Evolutionary conservation across 305 asterid species (phyloP), one percentile per base, ranked within the genome.

Genomic region (Fraxinus baroniana): DNA sequence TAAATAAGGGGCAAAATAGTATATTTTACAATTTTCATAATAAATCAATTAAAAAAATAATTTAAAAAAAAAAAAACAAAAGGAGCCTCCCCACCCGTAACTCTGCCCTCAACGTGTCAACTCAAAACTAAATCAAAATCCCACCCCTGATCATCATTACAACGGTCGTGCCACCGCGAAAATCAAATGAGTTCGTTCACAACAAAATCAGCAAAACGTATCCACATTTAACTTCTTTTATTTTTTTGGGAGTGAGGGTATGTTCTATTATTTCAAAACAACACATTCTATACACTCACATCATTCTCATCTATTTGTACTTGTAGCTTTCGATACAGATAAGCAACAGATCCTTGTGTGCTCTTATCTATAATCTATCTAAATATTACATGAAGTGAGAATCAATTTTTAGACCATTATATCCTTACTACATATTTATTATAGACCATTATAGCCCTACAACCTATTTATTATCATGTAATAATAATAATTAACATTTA

Each of bases 251-350:
- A 33, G n/a, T 10, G 1, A 44, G 55, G 4, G 55, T 44, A 44
- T 12, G n/a, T 13, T 44, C 55, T 44, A 44, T 44, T 44, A 44
- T 44, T 44, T 44, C 55, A 44, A 44, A 17, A 12, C 55, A 44
- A 44, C 17, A 13, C 55, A 44, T 44, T 44, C 68, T 18, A 57
- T 57, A 57, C 12, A 18, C 68, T 18, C 10, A 55, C 35, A 4
- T 20, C 52, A 79, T 78, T 78, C 76, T 79, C 62, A 36, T 85
- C 72, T 81, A 73, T 75, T 68, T 74, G 35, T 30, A 64, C 78
- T 81, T 79, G 79, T 10, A 75, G 80, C 82, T 76, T 78, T 35
- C 28, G n/a, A 74, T 20, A 73, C 12, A 39, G 66, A 70, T 66
- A 32, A 32, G 7, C 60, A 24, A 77, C 77, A 39, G 28, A 41